phyloP scores from a whole-genome alignment of 2,329 filamentous ascomycete species.

The Dothistroma pini region DNA sequence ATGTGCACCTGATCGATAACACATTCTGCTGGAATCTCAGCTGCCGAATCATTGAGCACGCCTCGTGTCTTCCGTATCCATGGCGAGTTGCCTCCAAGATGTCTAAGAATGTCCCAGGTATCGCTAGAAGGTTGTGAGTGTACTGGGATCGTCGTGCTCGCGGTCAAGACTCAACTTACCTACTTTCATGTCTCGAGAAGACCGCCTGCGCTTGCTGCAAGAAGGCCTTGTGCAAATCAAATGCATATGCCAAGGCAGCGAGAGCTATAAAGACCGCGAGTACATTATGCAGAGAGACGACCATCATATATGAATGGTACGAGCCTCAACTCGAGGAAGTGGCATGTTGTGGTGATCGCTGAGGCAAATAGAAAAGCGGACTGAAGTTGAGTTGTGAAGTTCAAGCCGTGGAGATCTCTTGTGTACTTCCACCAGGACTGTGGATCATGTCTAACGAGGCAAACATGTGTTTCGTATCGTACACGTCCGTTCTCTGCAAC shows the following conservation, averaged over 20 bases:
- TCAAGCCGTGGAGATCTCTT: too few species aligned
- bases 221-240: neutral
- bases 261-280: neutral
- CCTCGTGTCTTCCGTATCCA: constrained; percentile 51
- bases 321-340: too few species aligned
- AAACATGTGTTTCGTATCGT: too few species aligned
- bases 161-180: neutral
- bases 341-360: too few species aligned
- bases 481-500: neutral
- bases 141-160: neutral
- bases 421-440: too few species aligned
- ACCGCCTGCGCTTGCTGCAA: neutral
- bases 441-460: too few species aligned
- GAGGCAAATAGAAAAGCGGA: too few species aligned
- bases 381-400: too few species aligned
- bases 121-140: constrained; percentile 2
- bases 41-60: constrained; percentile 37
- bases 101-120: constrained; percentile 37
- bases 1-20: constrained; percentile 57
- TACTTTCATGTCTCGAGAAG: neutral
- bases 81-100: constrained; percentile 54
- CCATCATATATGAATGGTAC: neutral
- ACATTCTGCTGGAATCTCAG: constrained; percentile 48
- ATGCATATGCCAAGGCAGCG: neutral
- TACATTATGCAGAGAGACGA: neutral